Conservation (phyloP, 2,329 filamentous ascomycete species). For the Dactylonectria macrodidyma region DNA sequence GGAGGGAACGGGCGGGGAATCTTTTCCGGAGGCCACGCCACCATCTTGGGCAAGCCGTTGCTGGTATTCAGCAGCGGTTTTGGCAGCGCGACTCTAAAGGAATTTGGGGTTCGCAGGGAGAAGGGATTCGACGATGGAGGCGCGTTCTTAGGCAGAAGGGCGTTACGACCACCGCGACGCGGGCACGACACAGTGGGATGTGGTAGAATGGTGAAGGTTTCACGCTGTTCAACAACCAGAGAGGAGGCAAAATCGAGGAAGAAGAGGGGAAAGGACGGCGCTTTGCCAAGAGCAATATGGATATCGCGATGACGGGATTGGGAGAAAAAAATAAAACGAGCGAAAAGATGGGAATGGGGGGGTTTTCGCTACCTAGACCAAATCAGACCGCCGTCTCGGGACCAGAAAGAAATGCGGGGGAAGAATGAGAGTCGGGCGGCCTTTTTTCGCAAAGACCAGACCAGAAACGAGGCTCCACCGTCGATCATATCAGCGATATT, state of each 20-base stretch:
- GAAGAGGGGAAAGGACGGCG: slow-evolving; percentile 43
- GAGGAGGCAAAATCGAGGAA: slow-evolving; percentile 62
- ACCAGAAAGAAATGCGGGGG: slow-evolving; percentile 44
- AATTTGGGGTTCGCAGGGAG: background rate
- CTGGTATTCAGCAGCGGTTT: slow-evolving; percentile 28
- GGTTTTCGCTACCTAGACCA: slow-evolving; percentile 21
- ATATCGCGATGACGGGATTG: slow-evolving; percentile 16
- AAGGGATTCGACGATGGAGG: slow-evolving; percentile 10
- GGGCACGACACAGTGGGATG: background rate
- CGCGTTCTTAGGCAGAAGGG: slow-evolving; percentile 11
- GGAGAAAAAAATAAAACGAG: slow-evolving; percentile 6
- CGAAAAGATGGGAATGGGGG: slow-evolving; percentile 13
- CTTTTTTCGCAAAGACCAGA: slow-evolving; percentile 33
- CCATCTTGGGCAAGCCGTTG: slow-evolving; percentile 35
- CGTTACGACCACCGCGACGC: slow-evolving; percentile 13
- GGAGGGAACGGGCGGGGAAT: slow-evolving; percentile 44
- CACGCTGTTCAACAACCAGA: slow-evolving; percentile 58
- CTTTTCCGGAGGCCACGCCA: slow-evolving; percentile 36
- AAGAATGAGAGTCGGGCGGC: slow-evolving; percentile 25
- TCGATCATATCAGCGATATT: slow-evolving; percentile 44
- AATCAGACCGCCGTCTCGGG: slow-evolving; percentile 35
- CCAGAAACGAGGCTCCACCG: slow-evolving; percentile 43
- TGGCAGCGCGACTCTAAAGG: slow-evolving; percentile 11
- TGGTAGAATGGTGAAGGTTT: background rate
- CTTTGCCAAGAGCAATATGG: slow-evolving; percentile 1